These are phyloP conservation scores for Bryoerythrophyllum caledonicum DNA, from an alignment of 225 moss, liverwort and hornwort species.

Conservation along the genomic window DNA sequence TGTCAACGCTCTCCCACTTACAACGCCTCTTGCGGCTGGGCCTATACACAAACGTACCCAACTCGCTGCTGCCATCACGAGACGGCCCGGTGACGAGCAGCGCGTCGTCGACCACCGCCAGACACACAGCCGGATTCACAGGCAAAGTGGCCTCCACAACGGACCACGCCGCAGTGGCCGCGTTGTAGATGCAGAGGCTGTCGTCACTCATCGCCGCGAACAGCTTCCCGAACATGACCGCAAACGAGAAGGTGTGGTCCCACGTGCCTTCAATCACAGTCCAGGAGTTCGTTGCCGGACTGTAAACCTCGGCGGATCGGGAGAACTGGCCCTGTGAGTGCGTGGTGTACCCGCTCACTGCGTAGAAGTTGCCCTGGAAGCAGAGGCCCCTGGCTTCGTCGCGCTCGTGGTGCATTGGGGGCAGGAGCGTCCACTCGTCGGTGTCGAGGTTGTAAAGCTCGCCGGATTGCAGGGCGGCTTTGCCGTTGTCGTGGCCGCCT, in stretches of 20 bases:
- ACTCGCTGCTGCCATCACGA: constrained; percentile 9
- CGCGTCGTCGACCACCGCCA: constrained; percentile 42
- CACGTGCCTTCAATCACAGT: constrained; percentile 49
- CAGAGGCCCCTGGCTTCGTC: constrained; percentile 66
- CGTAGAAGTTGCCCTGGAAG: constrained; percentile 51
- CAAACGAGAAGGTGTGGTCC: constrained; percentile 37
- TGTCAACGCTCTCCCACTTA: constrained; percentile 46
- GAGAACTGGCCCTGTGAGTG: constrained; percentile 61
- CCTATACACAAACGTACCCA: constrained; percentile 36
- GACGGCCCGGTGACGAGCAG: constrained; percentile 51
- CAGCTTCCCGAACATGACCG: constrained; percentile 47
- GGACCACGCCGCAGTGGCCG: constrained; percentile 37
- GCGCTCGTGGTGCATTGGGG: constrained; percentile 62
- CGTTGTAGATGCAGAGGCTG: constrained; percentile 43
- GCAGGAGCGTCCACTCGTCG: constrained; percentile 59
- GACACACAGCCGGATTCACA: constrained; percentile 43
- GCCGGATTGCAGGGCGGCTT: constrained; percentile 63
- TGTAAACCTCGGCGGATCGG: constrained; percentile 56
- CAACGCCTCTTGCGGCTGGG: constrained; percentile 32
- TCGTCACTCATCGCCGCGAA: constrained; percentile 50
- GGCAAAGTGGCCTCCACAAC: constrained; percentile 52
- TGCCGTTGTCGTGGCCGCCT: constrained; percentile 79
- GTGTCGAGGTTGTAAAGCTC: constrained; percentile 52
- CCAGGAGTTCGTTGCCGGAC: constrained; percentile 49
- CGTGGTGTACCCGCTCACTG: constrained; percentile 69